Base-by-base conservation (phyloP, 2,329 filamentous ascomycete genomes). In the Xylaria sp. region DNA sequence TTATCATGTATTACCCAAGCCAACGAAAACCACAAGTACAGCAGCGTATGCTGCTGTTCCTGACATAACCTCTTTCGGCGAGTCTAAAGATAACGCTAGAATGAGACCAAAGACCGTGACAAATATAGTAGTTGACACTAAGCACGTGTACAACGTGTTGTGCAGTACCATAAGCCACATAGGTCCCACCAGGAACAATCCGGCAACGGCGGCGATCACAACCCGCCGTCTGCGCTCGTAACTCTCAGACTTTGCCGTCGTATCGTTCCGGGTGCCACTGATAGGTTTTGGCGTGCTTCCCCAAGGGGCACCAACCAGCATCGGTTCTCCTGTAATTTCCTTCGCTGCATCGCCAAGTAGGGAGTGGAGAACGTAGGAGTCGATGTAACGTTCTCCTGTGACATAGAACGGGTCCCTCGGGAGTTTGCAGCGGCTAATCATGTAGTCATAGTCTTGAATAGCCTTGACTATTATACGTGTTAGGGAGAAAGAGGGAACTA, bases 151-250 rank as follows among this genome's bases (percentile, higher is more conserved):
- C n/a, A 52, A 19, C 10, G 49, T 52, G 7, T 52, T 52, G 31
- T 41, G 37, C 35, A 52, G 15, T 19, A 52, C 49, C 49, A 52
- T 41, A 13, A 52, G 35, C 49, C 49, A 52, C 49, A 52, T 52
- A 41, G 49, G 49, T 3, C 15, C 49, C 31, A 52, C 29, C 8
- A 52, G 35, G 15, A 41, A 52, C 23, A 21, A 52, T 17, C 49
- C 35, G 21, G 49, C 49, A n/a, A 52, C n/a, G 21, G 49, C 35
- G 33, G 35, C 49, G 21, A 52, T 41, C 4, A n/a, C 35, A 29
- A 52, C 29, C n/a, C 49, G 35, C 19, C 31, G 10, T 10, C 23
- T 27, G 13, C 29, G 19, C 25, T 29, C 9, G 35, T n/a, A 8
- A 8, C 13, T 41, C 35, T 40, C 35, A 9, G 35, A 19, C 25